Conservation (phyloP, 1,284 basidiomycete genomes). For the Cutaneotrichosporon spelunceum region DNA sequence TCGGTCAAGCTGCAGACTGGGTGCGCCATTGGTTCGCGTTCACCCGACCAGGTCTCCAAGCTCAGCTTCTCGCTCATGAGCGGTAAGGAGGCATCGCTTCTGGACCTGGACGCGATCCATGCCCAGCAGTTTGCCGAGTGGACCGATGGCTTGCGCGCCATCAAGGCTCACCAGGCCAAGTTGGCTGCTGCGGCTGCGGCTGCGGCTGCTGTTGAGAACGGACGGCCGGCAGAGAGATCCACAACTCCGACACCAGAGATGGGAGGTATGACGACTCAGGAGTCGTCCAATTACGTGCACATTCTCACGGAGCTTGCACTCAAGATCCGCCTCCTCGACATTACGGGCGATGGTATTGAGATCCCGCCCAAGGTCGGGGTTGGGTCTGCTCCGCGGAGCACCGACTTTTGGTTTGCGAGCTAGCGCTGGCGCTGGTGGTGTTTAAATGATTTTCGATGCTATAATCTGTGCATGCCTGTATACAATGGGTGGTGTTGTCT, state of each 20-base stretch:
- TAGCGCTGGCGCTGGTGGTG: slow-evolving; percentile 14
- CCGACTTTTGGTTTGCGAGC: slow-evolving; percentile 79
- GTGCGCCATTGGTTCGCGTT: slow-evolving; percentile 55
- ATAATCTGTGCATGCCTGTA: slow-evolving; percentile 5
- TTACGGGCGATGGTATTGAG: slow-evolving; percentile 87
- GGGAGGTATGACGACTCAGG: slow-evolving; percentile 66
- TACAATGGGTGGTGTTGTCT: not conserved
- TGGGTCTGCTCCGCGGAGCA: slow-evolving; percentile 64
- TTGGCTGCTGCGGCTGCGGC: not conserved
- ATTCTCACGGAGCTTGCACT: slow-evolving; percentile 84
- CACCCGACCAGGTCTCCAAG: slow-evolving; percentile 56
- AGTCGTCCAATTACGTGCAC: slow-evolving; percentile 75
- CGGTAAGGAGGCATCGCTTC: slow-evolving; percentile 64
- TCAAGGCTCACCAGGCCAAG: slow-evolving; percentile 55
- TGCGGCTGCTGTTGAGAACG: not conserved
- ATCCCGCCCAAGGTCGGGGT: slow-evolving; percentile 62
- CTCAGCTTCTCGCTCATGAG: slow-evolving; percentile 75
- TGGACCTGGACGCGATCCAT: slow-evolving; percentile 83
- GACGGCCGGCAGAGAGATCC: slow-evolving; percentile 54
- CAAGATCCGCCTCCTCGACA: slow-evolving; percentile 87
- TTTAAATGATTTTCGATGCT: not conserved
- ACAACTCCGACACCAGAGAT: slow-evolving; percentile 52
- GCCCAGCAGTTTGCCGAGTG: slow-evolving; percentile 86
- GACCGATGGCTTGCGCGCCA: slow-evolving; percentile 90
- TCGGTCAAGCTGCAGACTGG: slow-evolving; percentile 78